These are phyloP conservation scores for Solidago caesia DNA, from an alignment of 129 eudicot species.

Conservation along the genomic window DNA sequence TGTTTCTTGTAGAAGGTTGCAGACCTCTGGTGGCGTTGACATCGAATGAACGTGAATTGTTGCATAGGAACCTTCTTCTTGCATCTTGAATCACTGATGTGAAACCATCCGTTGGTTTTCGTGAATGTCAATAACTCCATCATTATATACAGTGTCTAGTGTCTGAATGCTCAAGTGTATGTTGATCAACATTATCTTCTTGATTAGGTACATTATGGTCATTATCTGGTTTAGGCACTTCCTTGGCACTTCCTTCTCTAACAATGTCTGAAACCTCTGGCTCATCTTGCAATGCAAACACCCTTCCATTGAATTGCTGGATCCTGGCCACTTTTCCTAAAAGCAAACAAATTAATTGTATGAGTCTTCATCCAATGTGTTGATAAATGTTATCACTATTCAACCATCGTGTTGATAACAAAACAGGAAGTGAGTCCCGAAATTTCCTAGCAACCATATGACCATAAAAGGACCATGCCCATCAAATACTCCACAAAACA, in stretches of 20 bases:
- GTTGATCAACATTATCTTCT: neutral
- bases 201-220: neutral
- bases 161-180: neutral
- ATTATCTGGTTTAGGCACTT: slow-evolving; percentile 13
- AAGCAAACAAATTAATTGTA: neutral
- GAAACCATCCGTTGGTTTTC: too few species aligned
- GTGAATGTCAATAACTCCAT: too few species aligned
- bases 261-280: slow-evolving; percentile 62
- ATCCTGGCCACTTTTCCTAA: slow-evolving; percentile 83
- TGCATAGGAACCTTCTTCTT: too few species aligned
- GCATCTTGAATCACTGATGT: too few species aligned
- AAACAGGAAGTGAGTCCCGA: slow-evolving; percentile 67
- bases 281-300: slow-evolving; percentile 77
- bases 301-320: slow-evolving; percentile 74
- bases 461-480: slow-evolving; percentile 86
- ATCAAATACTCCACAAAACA: slow-evolving; percentile 90
- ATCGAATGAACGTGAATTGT: too few species aligned
- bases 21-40: too few species aligned
- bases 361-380: neutral
- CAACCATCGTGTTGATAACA: slow-evolving; percentile 59
- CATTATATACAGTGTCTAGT: neutral
- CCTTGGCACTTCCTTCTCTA: slow-evolving; percentile 58
- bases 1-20: too few species aligned
- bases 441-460: slow-evolving; percentile 89
- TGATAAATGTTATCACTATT: slow-evolving; percentile 24